Evolutionary conservation across 768 basidiomycete species (phyloP).

Genomic region (Podaxis pistillaris): DNA sequence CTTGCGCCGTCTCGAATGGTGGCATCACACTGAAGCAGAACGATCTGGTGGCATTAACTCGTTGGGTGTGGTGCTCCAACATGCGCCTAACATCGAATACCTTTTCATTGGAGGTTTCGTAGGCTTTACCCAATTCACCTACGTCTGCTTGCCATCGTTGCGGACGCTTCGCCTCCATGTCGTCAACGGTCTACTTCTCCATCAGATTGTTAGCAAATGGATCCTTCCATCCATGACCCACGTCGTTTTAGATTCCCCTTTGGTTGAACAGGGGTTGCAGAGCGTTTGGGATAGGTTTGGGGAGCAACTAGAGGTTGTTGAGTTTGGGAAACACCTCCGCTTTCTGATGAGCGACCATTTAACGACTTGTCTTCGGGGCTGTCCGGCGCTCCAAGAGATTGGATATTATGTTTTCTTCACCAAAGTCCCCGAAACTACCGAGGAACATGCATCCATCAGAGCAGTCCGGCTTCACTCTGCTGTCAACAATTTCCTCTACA

Average conservation of each 20-base stretch:
- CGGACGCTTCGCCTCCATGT: conserved; percentile 52
- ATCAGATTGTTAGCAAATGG: conserved; percentile 46
- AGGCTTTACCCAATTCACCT: conserved; percentile 26
- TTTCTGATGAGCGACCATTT: conserved; percentile 54
- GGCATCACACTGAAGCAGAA: conserved; percentile 57
- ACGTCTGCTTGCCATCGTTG: conserved; percentile 42
- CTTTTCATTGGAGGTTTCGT: conserved; percentile 53
- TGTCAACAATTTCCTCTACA: conserved; percentile 40
- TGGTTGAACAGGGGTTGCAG: conserved; percentile 35
- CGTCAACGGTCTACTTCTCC: conserved; percentile 49
- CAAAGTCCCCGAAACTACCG: conserved; percentile 22
- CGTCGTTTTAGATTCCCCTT: conserved; percentile 50
- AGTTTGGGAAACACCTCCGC: conserved; percentile 55
- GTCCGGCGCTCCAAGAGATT: conserved; percentile 46
- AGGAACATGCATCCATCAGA: conserved; percentile 32
- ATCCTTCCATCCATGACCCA: conserved; percentile 50
- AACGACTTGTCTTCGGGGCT: conserved; percentile 41
- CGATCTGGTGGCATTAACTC: conserved; percentile 68
- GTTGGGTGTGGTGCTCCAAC: conserved; percentile 47
- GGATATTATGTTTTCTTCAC: conserved; percentile 60
- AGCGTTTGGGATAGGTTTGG: conserved; percentile 51
- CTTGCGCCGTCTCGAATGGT: conserved; percentile 68
- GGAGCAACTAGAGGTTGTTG: conserved; percentile 47
- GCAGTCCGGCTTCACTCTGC: conserved; percentile 52
- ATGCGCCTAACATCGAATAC: conserved; percentile 55